Percentiles rank a stretch among this genome's conserved stretches.
Conservation (phyloP, 208 protist species). For the Acanthamoeba quina region DNA sequence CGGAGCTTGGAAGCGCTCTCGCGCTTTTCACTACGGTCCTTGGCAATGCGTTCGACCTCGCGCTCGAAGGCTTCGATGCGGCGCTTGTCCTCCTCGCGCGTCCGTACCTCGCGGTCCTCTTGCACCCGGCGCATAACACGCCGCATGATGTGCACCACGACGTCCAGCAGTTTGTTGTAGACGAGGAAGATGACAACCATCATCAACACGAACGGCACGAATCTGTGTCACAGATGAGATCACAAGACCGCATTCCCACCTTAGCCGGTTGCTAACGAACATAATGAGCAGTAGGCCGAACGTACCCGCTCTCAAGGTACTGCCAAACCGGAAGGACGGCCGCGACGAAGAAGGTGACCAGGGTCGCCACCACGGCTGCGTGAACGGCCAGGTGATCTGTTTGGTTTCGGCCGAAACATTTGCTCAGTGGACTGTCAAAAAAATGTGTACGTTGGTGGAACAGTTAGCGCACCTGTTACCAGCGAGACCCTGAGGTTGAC, state of each 20-base stretch:
- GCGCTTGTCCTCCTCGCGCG: conserved; percentile 2
- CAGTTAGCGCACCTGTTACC: not conserved
- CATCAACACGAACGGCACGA: conserved; percentile 53
- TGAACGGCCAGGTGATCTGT: conserved; percentile 54
- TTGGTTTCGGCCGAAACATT: not conserved
- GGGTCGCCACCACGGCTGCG: not conserved
- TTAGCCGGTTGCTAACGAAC: not conserved
- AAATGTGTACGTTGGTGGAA: not conserved
- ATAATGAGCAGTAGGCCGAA: no score
- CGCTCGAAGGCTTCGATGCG: not conserved
- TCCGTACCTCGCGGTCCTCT: not conserved
- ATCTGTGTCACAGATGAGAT: not conserved
- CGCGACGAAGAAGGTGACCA: conserved; percentile 43
- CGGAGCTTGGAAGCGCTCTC: not conserved
- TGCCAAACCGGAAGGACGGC: conserved; percentile 39
- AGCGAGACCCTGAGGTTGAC: conserved; percentile 70
- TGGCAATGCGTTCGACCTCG: not conserved
- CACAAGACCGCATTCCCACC: not conserved
- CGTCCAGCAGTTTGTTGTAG: conserved; percentile 27
- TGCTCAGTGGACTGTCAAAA: not conserved
- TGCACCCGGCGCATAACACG: not conserved
- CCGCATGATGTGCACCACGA: not conserved
- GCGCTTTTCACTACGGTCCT: not conserved
- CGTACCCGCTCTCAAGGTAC: conserved; percentile 42
- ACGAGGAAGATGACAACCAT: conserved; percentile 71